A percentile compares a stretch with the other conserved stretches of the same genome.
phyloP scores from a whole-genome alignment of 129 eudicot species.

The Silybum marianum region DNA sequence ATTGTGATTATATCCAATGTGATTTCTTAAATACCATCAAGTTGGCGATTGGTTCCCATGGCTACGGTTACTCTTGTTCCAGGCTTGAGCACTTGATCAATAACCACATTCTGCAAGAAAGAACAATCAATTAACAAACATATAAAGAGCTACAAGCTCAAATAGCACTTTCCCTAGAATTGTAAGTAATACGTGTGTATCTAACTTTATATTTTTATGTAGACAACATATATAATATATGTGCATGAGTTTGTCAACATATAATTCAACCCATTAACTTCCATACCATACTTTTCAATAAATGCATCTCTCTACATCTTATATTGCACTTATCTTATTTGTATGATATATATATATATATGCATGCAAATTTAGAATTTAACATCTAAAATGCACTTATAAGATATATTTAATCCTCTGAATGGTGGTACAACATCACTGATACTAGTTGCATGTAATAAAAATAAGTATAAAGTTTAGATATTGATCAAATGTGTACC shows the following conservation, averaged over 20 bases:
- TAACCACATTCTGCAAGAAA: conserved; percentile 73
- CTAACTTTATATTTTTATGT: too few relatives aligned
- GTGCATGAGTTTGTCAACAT: too few relatives aligned
- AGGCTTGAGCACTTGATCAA: conserved; percentile 74
- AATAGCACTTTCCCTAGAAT: background rate
- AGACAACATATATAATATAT: too few relatives aligned
- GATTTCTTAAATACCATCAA: conserved; percentile 47
- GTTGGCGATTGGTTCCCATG: conserved; percentile 78
- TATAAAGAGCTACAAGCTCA: conserved; percentile 7
- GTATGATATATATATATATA: background rate
- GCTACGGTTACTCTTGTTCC: conserved; percentile 92
- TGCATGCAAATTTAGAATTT: background rate
- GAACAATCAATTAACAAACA: conserved; percentile 20
- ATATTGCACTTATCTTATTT: too few relatives aligned
- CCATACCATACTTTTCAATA: too few relatives aligned
- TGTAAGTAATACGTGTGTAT: background rate
- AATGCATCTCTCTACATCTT: too few relatives aligned
- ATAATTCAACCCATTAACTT: too few relatives aligned
- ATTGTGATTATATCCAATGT: too few relatives aligned
- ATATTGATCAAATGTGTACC: conserved; percentile 43
- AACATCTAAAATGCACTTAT: conserved; percentile 5
- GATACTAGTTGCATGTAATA: conserved; percentile 25
- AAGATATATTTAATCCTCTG: conserved; percentile 1
- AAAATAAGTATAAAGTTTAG: background rate
- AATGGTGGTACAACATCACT: conserved; percentile 10